Percentiles rank a stretch among this genome's conserved stretches.
Conservation (phyloP, 2,329 filamentous ascomycete genomes). For the Aspergillus novoparasiticus region DNA sequence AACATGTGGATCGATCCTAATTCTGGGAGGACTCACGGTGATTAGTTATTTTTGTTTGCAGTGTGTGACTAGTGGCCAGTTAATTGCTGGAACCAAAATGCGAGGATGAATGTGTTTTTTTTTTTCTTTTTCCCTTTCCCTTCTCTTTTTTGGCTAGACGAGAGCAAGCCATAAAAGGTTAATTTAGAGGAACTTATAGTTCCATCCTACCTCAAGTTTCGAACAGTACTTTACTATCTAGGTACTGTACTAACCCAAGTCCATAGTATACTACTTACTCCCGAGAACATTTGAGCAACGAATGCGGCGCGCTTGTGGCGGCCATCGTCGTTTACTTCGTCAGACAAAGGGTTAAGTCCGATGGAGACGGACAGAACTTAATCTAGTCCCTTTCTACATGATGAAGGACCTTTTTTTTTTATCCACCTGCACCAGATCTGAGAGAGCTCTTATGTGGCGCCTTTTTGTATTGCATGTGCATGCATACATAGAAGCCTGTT, state of each 20-base stretch:
- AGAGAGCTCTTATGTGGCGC: background rate
- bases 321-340: constrained; percentile 2
- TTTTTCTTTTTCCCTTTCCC: background rate
- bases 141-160: background rate
- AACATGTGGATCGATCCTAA: constrained; percentile 5
- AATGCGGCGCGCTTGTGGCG: constrained; percentile 11
- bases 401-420: background rate
- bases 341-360: constrained; percentile 2
- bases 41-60: background rate
- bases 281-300: background rate
- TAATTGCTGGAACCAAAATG: background rate
- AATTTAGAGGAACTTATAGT: background rate
- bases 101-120: background rate
- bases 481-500: background rate
- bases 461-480: constrained; percentile 1
- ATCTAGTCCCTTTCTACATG: background rate
- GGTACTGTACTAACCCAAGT: background rate
- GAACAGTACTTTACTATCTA: too few relatives aligned
- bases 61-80: background rate
- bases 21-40: background rate
- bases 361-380: background rate
- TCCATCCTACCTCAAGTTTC: background rate
- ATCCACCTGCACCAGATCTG: background rate
- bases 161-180: background rate
- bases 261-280: background rate